Conservation (phyloP, 176 grass and related monocot species). For the Ensete ventricosum region DNA sequence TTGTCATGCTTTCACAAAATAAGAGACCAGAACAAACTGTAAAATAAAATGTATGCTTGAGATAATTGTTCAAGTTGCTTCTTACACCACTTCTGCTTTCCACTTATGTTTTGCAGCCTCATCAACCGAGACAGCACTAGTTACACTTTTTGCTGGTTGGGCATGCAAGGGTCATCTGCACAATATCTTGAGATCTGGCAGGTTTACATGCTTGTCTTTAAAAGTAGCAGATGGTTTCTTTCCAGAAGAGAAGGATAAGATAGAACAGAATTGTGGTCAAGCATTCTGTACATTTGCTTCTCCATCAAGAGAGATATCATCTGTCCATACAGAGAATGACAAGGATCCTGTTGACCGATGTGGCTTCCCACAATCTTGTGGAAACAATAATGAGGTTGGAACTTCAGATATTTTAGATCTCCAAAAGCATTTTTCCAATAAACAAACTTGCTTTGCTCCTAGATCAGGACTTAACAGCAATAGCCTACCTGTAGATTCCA, state of each 20-base stretch:
- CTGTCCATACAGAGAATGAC: slow-evolving; percentile 31
- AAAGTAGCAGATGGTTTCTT: neutral
- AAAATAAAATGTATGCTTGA: no score
- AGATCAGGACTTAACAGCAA: slow-evolving; percentile 51
- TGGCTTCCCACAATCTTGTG: slow-evolving; percentile 33
- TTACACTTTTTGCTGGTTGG: slow-evolving; percentile 73
- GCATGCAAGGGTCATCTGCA: slow-evolving; percentile 58
- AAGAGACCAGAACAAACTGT: no score
- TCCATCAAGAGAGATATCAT: slow-evolving; percentile 9
- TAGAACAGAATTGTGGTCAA: slow-evolving; percentile 17
- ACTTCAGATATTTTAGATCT: slow-evolving; percentile 24
- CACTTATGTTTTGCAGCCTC: slow-evolving; percentile 19
- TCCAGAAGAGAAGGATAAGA: slow-evolving; percentile 22
- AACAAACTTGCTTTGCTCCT: slow-evolving; percentile 44
- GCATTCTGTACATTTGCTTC: slow-evolving; percentile 25
- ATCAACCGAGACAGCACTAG: slow-evolving; percentile 54
- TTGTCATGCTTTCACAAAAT: no score
- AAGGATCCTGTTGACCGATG: slow-evolving; percentile 38
- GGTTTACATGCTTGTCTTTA: slow-evolving; percentile 47
- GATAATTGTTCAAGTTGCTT: neutral
- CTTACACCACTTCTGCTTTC: neutral
- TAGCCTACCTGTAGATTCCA: slow-evolving; percentile 27
- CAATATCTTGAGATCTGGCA: slow-evolving; percentile 37
- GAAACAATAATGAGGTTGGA: slow-evolving; percentile 20
- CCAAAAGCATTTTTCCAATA: slow-evolving; percentile 20